Conservation (phyloP, 768 basidiomycete species). For the Calocybe cyanea region DNA sequence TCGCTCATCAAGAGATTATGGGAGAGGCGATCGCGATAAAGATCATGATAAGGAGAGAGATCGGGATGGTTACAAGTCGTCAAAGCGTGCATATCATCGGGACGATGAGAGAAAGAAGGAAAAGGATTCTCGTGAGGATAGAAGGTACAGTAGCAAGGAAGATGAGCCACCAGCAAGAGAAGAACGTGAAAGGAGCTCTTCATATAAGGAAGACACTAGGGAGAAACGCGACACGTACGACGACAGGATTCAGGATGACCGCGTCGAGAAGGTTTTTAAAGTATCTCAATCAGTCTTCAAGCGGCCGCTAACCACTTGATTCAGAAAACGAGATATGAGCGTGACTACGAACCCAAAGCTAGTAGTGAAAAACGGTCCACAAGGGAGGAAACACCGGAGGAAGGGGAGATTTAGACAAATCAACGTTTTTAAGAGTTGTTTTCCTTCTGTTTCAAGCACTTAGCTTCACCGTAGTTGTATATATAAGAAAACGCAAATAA, state of each 20-base stretch:
- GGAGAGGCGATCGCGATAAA: slow-evolving; percentile 32
- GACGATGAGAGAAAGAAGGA: slow-evolving; percentile 57
- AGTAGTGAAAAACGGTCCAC: slow-evolving; percentile 37
- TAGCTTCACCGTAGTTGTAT: slow-evolving; percentile 10
- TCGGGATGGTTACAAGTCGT: slow-evolving; percentile 36
- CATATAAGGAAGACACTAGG: slow-evolving; percentile 43
- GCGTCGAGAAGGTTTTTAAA: slow-evolving; percentile 60
- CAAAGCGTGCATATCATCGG: slow-evolving; percentile 40
- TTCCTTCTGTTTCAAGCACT: background rate
- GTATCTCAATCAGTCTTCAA: background rate
- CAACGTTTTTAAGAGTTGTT: background rate
- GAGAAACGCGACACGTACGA: slow-evolving; percentile 52
- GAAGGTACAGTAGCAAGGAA: slow-evolving; percentile 30
- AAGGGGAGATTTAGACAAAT: slow-evolving; percentile 69
- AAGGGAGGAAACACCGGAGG: slow-evolving; percentile 79
- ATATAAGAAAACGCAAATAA: slow-evolving; percentile 11
- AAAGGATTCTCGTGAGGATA: slow-evolving; percentile 41
- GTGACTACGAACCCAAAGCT: slow-evolving; percentile 39
- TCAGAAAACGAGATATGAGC: slow-evolving; percentile 54
- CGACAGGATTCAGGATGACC: slow-evolving; percentile 48
- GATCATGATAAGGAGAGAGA: slow-evolving; percentile 38
- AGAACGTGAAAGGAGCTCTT: slow-evolving; percentile 33
- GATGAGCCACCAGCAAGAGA: slow-evolving; percentile 32
- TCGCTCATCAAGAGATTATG: slow-evolving; percentile 40
- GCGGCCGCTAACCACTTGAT: slow-evolving; percentile 10